Evolutionary conservation across 1,284 basidiomycete genomes (phyloP).

Genomic region (Schizophyllum commune): DNA sequence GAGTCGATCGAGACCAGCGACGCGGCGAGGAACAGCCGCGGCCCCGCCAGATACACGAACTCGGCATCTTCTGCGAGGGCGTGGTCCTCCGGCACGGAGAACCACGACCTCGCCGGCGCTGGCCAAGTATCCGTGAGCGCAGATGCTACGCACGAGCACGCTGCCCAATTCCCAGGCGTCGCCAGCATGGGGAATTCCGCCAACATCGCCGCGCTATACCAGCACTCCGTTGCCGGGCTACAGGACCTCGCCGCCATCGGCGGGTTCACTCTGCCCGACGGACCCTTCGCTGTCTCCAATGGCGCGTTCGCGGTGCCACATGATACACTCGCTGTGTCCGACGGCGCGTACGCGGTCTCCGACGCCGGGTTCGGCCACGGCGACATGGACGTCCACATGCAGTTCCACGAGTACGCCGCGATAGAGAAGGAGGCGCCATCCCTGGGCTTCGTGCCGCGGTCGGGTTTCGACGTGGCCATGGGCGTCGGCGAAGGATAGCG

Average conservation of each 20-base stretch:
- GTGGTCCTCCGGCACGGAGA: too few species aligned
- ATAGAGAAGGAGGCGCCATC: not conserved
- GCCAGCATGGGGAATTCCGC: not conserved
- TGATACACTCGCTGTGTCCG: not conserved
- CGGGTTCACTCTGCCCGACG: not conserved
- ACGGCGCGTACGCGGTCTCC: not conserved
- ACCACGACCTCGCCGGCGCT: too few species aligned
- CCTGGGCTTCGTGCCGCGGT: not conserved
- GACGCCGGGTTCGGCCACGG: not conserved
- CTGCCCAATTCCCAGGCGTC: conserved; percentile 1
- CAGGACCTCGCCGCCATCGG: not conserved
- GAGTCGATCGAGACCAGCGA: not conserved
- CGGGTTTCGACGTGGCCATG: not conserved
- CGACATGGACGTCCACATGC: not conserved
- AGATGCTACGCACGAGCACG: conserved; percentile 1
- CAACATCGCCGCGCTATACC: not conserved
- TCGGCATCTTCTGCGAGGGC: too few species aligned
- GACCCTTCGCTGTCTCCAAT: not conserved
- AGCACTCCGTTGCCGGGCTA: conserved; percentile 1
- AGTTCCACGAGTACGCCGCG: not conserved
- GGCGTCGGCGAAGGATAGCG: not conserved
- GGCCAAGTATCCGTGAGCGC: too few species aligned
- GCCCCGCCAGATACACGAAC: too few species aligned
- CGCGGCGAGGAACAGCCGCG: too few species aligned
- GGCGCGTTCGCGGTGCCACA: not conserved